Percentiles rank a stretch among this genome's conserved stretches.
Conservation (phyloP, 495 filamentous ascomycete species). For the Lepidopterella palustris region DNA sequence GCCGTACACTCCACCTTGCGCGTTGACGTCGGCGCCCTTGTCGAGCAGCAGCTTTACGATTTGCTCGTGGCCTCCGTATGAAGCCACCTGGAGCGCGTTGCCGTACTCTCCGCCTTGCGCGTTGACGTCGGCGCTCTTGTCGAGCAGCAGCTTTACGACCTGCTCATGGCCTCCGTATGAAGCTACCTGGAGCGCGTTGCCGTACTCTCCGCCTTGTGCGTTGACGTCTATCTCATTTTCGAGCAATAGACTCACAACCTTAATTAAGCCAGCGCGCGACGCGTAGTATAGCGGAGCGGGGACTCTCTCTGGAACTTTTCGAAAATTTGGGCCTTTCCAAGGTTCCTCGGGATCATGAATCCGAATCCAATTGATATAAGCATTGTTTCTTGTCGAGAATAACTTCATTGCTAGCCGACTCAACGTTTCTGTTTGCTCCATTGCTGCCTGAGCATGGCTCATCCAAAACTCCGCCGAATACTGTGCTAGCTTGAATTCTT, state of each 20-base stretch:
- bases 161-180: background rate
- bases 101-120: slow-evolving; percentile 5
- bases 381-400: slow-evolving; percentile 4
- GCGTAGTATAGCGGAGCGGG: slow-evolving; percentile 17
- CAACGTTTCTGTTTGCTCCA: slow-evolving; percentile 3
- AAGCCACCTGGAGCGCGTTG: slow-evolving; percentile 2
- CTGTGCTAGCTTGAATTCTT: slow-evolving; percentile 6
- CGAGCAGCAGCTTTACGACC: slow-evolving; percentile 3
- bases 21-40: slow-evolving; percentile 6
- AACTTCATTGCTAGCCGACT: slow-evolving; percentile 8
- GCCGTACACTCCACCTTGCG: slow-evolving; percentile 1
- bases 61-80: background rate
- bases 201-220: background rate
- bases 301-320: background rate
- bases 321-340: slow-evolving; percentile 3
- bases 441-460: slow-evolving; percentile 6
- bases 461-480: slow-evolving; percentile 22
- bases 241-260: background rate
- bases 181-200: background rate
- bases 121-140: no score
- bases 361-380: slow-evolving; percentile 21
- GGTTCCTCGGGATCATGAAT: slow-evolving; percentile 7
- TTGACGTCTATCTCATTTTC: background rate
- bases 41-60: background rate
- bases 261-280: background rate